Base-by-base conservation (phyloP, 805 yeast genomes). In the Jamesozyma jinghongensis region DNA sequence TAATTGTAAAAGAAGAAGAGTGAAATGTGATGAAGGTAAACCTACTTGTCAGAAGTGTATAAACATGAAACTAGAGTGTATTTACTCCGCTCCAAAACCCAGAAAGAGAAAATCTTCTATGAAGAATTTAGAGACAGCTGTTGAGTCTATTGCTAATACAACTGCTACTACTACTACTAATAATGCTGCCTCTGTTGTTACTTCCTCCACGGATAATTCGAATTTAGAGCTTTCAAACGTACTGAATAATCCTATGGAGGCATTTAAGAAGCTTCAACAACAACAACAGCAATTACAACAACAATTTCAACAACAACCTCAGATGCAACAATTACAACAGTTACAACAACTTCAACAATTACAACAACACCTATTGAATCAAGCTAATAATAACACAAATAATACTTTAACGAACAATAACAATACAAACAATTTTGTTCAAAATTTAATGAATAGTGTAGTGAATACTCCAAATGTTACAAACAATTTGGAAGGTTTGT, bases 21-120 rank as follows among this genome's bases (percentile, higher is more conserved):
- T 90, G 32, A 88, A 88, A 58, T 88, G 97, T 68, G 97, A 88
- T 58, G 97, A 90, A 60, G 66, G 67, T 1, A 81, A 78, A 45
- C 97, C 97, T 1, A 57, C 67, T 6, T 88, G 97, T 60, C 66
- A 67, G 18, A 86, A 86, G 62, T 88, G 97, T 62, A 63, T 68
- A 37, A 79, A 86, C 46, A 75, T 88, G 77, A 81, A 83, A 18
- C 68, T 88, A 28, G 80, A 74, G 20, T 88, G 97, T 63, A 73
- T 81, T 2, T 87, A 83, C 43, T 50, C 67, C n/a, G 33, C 40
- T 17, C 43, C 43, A 19, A 37, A 40, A 32, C 40, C 38, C 32
- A 36, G 43, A 19, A 40, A 40, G 20, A 40, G 40, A 22, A 40
- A 40, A 19, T 14, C 40, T 11, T n/a, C 38, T 18, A 27, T 12